A percentile compares a stretch with the other conserved stretches of the same genome.
Evolutionary conservation across 208 protist species (phyloP).

Genomic region (Wallacemonas collosoma): DNA sequence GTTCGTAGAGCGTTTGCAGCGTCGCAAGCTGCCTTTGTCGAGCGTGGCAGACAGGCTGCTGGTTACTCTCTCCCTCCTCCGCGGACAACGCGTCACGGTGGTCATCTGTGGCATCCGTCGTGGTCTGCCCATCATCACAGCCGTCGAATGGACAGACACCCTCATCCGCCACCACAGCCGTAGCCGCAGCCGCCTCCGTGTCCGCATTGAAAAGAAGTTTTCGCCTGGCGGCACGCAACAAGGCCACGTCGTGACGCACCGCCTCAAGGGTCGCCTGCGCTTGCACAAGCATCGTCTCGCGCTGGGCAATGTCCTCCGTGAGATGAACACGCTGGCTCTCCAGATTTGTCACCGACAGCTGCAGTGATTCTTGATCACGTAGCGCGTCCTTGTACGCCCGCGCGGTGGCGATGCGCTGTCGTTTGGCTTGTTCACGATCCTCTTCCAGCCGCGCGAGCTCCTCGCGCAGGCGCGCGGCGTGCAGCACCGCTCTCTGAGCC

Average conservation of each 20-base stretch:
- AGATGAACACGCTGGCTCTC: background rate
- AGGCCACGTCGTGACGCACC: background rate
- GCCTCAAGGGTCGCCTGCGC: background rate
- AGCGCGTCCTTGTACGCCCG: background rate
- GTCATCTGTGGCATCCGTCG: no score
- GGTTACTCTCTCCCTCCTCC: no score
- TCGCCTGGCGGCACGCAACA: background rate
- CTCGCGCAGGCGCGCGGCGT: slow-evolving; percentile 2
- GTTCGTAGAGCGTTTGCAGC: background rate
- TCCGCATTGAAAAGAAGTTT: background rate
- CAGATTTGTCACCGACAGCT: background rate
- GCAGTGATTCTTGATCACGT: background rate
- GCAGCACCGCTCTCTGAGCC: background rate
- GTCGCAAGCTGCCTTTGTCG: background rate
- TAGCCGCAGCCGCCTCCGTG: background rate
- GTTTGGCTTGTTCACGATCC: slow-evolving; percentile 13
- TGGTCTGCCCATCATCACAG: no score
- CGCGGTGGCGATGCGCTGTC: background rate
- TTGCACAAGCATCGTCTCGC: background rate
- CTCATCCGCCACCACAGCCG: background rate
- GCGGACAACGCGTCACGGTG: no score
- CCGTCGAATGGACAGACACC: no score
- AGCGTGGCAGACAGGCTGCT: background rate
- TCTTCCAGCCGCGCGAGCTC: slow-evolving; percentile 18
- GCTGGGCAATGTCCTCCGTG: background rate